Evolutionary conservation across 2,329 filamentous ascomycete genomes (phyloP).

Genomic region (Coniochaeta sp.): DNA sequence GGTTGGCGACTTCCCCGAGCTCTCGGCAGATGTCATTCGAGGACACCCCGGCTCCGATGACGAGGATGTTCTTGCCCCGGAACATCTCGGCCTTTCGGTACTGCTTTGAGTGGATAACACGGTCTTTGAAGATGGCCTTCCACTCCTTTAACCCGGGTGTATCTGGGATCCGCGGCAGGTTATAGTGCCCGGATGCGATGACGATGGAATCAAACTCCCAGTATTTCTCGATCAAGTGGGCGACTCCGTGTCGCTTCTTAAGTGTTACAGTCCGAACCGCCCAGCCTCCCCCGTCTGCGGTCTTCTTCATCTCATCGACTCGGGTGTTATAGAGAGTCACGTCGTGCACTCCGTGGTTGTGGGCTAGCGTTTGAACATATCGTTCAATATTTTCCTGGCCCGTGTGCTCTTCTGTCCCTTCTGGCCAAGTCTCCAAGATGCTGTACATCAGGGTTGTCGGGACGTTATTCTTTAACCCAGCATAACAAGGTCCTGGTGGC

Average conservation of each 20-base stretch:
- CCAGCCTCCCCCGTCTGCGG: conserved; percentile 36
- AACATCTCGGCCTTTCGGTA: conserved; percentile 53
- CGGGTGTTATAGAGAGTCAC: conserved; percentile 49
- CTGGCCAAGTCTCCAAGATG: conserved; percentile 43
- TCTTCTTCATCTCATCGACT: conserved; percentile 46
- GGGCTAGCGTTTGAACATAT: conserved; percentile 56
- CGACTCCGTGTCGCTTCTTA: conserved; percentile 11
- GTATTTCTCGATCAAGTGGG: conserved; percentile 19
- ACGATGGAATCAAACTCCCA: conserved; percentile 57
- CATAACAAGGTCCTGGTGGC: conserved; percentile 41
- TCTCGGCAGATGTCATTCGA: conserved; percentile 35
- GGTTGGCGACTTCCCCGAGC: conserved; percentile 26
- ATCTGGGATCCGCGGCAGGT: conserved; percentile 53
- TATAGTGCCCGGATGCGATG: conserved; percentile 62
- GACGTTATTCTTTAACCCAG: conserved; percentile 65
- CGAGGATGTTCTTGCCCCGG: conserved; percentile 33
- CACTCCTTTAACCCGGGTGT: conserved; percentile 51
- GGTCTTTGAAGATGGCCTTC: conserved; percentile 43
- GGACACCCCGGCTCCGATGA: conserved; percentile 45
- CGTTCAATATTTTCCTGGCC: conserved; percentile 47
- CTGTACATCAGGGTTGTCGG: conserved; percentile 48
- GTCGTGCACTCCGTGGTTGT: conserved; percentile 38
- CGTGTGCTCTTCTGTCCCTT: conserved; percentile 52
- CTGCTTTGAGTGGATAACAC: conserved; percentile 62
- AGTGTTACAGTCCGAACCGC: conserved; percentile 40